Base-by-base conservation (phyloP, 2,329 filamentous ascomycete species). In the Penicillium griseofulvum region DNA sequence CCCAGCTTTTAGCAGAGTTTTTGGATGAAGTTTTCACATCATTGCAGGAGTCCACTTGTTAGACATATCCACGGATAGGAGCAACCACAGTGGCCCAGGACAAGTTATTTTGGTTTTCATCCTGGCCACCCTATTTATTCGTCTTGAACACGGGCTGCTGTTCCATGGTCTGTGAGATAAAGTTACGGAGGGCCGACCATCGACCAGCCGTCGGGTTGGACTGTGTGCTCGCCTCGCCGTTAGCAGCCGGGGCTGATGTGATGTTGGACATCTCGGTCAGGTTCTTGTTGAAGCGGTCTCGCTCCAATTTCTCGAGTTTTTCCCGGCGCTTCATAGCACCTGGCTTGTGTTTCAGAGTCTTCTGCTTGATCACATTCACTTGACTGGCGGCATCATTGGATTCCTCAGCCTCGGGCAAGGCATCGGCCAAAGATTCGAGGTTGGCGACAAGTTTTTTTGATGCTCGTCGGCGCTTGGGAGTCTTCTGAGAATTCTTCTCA, bases 141-240 rank as follows among this genome's bases (percentile, higher is more conserved):
- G 57, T 52, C 38, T 79, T 72, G 69, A 96, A 96, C 3, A 88
- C 89, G 14, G 88, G 85, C 65, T 93, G 93, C 73, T 90, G 88
- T 76, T 96, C 90, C 86, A 96, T 90, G 1, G 90, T 97, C 39
- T 87, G 82, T 1, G 89, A 87, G 49, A 97, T 95, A 69, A 93
- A 95, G 10, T 81, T 86, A 65, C 92, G 84, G 72, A 97, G 71
- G 16, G 91, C 90, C 29, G 88, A 88, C 88, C 91, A 97, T 52
- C 89, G 79, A 65, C 80, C 84, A 10, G 82, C 76, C 16, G 81
- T 84, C 1, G 74, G 63, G 28, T 63, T 62, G 17, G 67, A 24
- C 31, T 57, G 60, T 31, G 57, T 26, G 29, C 55, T 56, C 22
- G 61, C 26, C 39, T 60, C 60, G 44, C 61, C 55, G 26, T 67